Conservation (phyloP, 208 protist species). For the Acanthamoeba quina region DNA sequence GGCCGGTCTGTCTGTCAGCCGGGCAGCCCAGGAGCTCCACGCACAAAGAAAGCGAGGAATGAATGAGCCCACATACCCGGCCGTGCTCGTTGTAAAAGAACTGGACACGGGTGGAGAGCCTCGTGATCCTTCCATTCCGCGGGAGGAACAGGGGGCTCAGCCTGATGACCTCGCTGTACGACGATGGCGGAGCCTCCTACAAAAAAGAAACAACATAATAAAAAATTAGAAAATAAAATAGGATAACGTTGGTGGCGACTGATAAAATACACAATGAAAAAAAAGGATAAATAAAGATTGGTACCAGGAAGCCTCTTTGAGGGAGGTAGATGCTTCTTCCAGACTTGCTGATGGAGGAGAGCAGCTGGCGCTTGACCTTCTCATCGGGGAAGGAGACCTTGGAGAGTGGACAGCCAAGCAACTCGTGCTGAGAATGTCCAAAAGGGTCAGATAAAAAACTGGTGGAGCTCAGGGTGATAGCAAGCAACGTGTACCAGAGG, state of each 20-base stretch:
- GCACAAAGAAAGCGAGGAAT: too few relatives aligned
- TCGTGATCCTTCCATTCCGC: slow-evolving; percentile 18
- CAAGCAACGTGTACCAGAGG: neutral
- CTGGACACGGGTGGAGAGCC: slow-evolving; percentile 44
- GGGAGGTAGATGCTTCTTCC: slow-evolving; percentile 31
- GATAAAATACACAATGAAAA: too few relatives aligned
- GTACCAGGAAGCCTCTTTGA: slow-evolving; percentile 11
- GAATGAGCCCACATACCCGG: neutral
- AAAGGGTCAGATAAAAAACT: too few relatives aligned
- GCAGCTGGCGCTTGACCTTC: slow-evolving; percentile 57
- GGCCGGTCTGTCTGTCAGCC: too few relatives aligned
- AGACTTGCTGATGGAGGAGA: slow-evolving; percentile 58
- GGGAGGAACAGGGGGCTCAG: slow-evolving; percentile 53
- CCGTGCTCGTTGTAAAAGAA: slow-evolving; percentile 60
- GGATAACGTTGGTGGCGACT: too few relatives aligned
- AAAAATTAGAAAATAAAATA: too few relatives aligned
- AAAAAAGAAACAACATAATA: too few relatives aligned
- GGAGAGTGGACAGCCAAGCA: slow-evolving; percentile 58
- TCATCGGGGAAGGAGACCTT: slow-evolving; percentile 60
- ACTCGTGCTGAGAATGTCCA: neutral
- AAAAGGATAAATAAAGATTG: neutral
- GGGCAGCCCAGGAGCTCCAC: too few relatives aligned
- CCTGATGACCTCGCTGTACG: slow-evolving; percentile 31
- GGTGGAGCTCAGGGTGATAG: neutral
- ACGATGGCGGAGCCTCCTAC: slow-evolving; percentile 46